Evolutionary conservation across 2,329 filamentous ascomycete genomes (phyloP).

Genomic region (Pseudogymnoascus pannorum): DNA sequence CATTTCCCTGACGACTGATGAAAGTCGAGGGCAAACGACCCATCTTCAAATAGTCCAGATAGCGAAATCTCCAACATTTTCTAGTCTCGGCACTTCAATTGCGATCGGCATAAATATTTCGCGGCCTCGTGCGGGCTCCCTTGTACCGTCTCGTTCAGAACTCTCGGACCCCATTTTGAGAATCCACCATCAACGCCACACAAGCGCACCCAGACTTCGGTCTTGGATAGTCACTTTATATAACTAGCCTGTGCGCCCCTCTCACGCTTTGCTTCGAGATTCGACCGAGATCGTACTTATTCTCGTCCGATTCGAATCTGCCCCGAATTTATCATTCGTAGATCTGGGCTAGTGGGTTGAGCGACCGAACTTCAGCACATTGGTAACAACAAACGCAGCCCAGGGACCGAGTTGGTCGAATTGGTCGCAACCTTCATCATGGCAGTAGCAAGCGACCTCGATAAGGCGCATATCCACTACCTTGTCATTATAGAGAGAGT

Average conservation of each 20-base stretch:
- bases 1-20: neutral
- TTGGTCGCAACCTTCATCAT: neutral
- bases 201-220: neutral
- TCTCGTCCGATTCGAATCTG: neutral
- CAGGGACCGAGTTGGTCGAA: neutral
- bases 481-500: slow-evolving; percentile 59
- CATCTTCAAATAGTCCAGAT: neutral
- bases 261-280: neutral
- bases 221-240: neutral
- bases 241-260: neutral
- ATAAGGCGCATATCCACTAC: slow-evolving; percentile 36
- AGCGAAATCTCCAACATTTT: neutral
- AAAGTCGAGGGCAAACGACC: neutral
- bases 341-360: neutral
- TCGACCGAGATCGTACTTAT: neutral
- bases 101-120: neutral
- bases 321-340: neutral
- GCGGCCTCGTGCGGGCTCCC: neutral
- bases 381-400: neutral
- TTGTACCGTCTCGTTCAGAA: neutral
- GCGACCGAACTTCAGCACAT: neutral
- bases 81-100: neutral
- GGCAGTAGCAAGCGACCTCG: neutral
- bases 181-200: slow-evolving; percentile 3
- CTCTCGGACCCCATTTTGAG: slow-evolving; percentile 4